These are phyloP conservation scores for Angomonas desouzai DNA, from an alignment of 208 protist genomes.

Conservation along the genomic window DNA sequence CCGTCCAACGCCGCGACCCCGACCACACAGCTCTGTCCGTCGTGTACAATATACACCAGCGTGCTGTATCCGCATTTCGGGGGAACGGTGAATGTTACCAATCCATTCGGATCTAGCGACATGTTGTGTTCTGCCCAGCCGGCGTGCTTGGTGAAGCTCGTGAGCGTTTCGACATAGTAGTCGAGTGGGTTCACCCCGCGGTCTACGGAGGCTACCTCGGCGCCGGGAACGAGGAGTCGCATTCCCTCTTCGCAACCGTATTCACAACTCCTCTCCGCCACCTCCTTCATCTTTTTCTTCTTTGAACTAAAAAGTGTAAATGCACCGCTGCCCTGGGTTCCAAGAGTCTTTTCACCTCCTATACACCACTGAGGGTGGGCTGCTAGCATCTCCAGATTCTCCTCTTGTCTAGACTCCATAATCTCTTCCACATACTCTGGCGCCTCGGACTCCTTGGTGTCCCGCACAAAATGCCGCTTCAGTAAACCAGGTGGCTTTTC, in stretches of 20 bases:
- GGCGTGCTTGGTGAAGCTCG: constrained; percentile 8
- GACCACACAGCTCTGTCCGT: constrained; percentile 5
- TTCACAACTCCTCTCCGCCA: too few relatives aligned
- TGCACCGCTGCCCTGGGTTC: too few relatives aligned
- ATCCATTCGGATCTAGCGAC: neutral
- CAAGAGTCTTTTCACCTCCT: neutral
- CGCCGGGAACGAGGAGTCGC: neutral
- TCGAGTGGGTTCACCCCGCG: neutral
- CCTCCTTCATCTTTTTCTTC: too few relatives aligned
- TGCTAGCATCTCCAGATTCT: neutral
- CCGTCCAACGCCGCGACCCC: neutral
- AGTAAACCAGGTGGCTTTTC: constrained; percentile 19
- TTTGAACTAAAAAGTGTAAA: too few relatives aligned
- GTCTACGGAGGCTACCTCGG: neutral
- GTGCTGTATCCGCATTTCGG: constrained; percentile 10
- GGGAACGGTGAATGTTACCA: constrained; percentile 8
- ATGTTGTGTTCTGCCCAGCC: constrained; percentile 13
- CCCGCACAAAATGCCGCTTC: constrained; percentile 17
- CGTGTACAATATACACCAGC: constrained; percentile 12
- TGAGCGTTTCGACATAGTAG: constrained; percentile 1
- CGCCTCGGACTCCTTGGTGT: constrained; percentile 5
- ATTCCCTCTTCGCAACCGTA: too few relatives aligned
- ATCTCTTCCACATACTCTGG: constrained; percentile 10
- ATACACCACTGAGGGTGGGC: neutral
- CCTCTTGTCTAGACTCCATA: neutral